Conservation (phyloP, 371 early-diverging fungal species). For the Capillidium rhysosporum region DNA sequence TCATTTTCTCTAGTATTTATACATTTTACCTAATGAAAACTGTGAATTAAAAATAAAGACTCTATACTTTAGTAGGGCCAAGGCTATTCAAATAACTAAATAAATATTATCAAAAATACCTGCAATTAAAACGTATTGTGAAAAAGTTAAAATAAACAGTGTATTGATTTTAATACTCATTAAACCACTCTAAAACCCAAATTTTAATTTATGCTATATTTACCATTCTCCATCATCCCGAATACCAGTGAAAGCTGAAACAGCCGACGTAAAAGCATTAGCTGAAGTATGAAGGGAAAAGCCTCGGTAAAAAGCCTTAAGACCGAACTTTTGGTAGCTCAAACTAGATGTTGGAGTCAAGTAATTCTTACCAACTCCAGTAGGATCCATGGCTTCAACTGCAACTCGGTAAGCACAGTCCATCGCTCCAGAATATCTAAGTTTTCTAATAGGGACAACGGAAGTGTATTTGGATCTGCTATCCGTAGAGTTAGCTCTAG, state of each 20-base stretch:
- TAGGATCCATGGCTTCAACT: constrained; percentile 38
- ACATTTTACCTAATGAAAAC: too few relatives aligned
- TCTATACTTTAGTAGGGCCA: too few relatives aligned
- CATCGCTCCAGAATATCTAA: constrained; percentile 69
- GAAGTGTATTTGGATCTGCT: constrained; percentile 12
- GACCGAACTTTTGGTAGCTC: background rate
- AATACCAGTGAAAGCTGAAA: background rate
- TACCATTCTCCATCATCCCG: constrained; percentile 5
- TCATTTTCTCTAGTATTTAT: too few relatives aligned
- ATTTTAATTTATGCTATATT: background rate
- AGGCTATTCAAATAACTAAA: too few relatives aligned
- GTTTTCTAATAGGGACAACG: constrained; percentile 40
- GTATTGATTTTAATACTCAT: too few relatives aligned
- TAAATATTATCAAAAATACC: too few relatives aligned
- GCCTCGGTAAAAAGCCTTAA: background rate
- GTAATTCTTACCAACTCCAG: background rate
- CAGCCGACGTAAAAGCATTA: background rate
- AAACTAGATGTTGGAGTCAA: background rate
- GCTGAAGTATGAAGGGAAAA: background rate
- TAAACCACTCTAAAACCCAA: background rate
- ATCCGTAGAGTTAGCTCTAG: constrained; percentile 8
- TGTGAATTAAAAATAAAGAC: too few relatives aligned
- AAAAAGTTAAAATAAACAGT: too few relatives aligned
- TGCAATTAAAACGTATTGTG: too few relatives aligned
- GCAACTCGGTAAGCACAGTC: constrained; percentile 63